phyloP scores from a whole-genome alignment of 768 basidiomycete genomes.

The Hericium coralloides region DNA sequence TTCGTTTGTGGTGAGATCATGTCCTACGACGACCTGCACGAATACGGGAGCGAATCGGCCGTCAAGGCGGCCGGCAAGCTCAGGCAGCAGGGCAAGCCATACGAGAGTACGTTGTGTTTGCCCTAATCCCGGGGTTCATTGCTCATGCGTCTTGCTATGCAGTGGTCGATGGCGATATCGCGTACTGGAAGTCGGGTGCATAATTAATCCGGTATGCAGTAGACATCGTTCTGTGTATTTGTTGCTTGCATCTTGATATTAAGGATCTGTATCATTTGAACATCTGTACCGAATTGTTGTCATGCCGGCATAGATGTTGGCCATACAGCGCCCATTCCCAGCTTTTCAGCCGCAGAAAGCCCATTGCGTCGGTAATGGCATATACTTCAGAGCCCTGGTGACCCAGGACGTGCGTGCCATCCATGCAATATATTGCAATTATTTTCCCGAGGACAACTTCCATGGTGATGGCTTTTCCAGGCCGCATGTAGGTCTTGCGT shows the following conservation, averaged over 20 bases:
- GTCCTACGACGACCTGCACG: conserved; percentile 82
- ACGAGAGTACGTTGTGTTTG: conserved; percentile 60
- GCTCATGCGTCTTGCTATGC: background rate
- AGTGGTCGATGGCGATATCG: conserved; percentile 89
- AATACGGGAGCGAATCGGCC: conserved; percentile 81
- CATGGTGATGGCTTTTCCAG: too few relatives aligned
- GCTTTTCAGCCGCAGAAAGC: too few relatives aligned
- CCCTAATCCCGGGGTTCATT: background rate
- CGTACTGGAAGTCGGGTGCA: conserved; percentile 82
- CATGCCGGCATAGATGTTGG: too few relatives aligned
- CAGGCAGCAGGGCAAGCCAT: conserved; percentile 94
- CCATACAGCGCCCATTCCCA: too few relatives aligned
- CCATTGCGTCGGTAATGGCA: too few relatives aligned
- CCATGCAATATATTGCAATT: too few relatives aligned
- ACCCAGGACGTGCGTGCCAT: too few relatives aligned
- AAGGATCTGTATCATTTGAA: too few relatives aligned
- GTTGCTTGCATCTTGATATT: background rate
- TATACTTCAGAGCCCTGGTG: too few relatives aligned
- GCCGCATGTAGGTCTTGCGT: too few relatives aligned
- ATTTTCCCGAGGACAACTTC: too few relatives aligned
- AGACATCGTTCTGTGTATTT: background rate
- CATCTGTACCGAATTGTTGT: too few relatives aligned
- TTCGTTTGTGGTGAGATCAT: conserved; percentile 98
- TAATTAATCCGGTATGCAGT: conserved; percentile 12
- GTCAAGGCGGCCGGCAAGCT: conserved; percentile 96